Evolutionary conservation across 495 filamentous ascomycete species (phyloP).

Genomic region (Penicillium paxilli): DNA sequence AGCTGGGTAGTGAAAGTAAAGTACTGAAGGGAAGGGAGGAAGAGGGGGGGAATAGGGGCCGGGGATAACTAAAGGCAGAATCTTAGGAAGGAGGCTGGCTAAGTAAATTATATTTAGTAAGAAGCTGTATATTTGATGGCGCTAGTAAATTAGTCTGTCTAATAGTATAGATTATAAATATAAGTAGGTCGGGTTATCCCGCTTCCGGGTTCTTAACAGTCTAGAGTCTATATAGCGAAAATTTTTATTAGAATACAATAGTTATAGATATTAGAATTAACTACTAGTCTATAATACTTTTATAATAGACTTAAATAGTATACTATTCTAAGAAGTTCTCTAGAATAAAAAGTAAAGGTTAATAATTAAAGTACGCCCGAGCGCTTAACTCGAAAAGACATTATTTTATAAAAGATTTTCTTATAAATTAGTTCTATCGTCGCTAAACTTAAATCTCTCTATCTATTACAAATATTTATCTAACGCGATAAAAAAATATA

Average conservation of each 20-base stretch:
- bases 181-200: neutral
- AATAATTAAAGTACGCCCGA: neutral
- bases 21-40: conserved; percentile 3
- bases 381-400: neutral
- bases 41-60: neutral
- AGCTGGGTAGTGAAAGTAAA: conserved; percentile 15
- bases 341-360: neutral
- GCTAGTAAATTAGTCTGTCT: conserved; percentile 8
- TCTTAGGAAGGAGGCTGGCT: neutral
- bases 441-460: neutral
- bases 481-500: neutral
- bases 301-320: neutral
- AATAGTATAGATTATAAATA: conserved; percentile 8
- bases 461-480: neutral
- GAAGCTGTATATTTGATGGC: conserved; percentile 4
- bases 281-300: neutral
- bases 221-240: neutral
- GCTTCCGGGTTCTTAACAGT: neutral
- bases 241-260: neutral
- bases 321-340: neutral
- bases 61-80: neutral
- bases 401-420: neutral
- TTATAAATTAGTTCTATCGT: neutral
- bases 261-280: neutral
- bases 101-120: neutral